phyloP scores from a whole-genome alignment of 768 basidiomycete species.

The Mycena belliarum region DNA sequence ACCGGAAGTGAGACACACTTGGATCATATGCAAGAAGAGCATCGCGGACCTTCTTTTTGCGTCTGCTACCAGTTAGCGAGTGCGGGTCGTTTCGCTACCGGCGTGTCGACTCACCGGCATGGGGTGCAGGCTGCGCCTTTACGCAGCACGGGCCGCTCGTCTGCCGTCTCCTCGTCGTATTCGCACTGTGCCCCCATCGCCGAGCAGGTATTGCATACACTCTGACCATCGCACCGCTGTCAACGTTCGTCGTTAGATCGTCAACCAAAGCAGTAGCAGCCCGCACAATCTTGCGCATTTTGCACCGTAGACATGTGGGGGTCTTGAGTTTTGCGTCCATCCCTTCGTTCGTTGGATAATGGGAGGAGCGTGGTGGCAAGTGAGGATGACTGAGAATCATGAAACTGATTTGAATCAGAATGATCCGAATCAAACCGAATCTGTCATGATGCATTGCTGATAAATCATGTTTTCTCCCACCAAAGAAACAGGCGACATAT shows the following conservation, averaged over 20 bases:
- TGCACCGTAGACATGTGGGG: slow-evolving; percentile 14
- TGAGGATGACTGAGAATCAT: no score
- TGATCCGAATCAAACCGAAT: no score
- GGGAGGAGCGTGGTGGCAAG: no score
- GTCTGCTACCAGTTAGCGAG: not conserved
- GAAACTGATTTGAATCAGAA: no score
- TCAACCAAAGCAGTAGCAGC: not conserved
- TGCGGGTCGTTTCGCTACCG: not conserved
- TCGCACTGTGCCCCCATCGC: not conserved
- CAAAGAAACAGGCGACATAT: no score
- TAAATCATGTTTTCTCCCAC: no score
- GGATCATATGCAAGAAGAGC: no score
- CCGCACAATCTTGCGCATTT: slow-evolving; percentile 11
- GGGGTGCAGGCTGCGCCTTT: not conserved
- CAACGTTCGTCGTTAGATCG: not conserved
- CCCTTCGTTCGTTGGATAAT: no score
- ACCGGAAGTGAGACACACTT: not conserved
- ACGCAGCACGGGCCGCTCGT: not conserved
- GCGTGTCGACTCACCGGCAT: slow-evolving; percentile 7
- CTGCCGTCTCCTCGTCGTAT: not conserved
- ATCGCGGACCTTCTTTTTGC: slow-evolving; percentile 11
- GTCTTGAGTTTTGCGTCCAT: slow-evolving; percentile 17
- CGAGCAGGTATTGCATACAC: slow-evolving; percentile 6
- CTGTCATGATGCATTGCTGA: no score
- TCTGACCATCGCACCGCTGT: slow-evolving; percentile 15